Conservation (phyloP, 2,329 filamentous ascomycete genomes). For the Blumeria hordei region DNA sequence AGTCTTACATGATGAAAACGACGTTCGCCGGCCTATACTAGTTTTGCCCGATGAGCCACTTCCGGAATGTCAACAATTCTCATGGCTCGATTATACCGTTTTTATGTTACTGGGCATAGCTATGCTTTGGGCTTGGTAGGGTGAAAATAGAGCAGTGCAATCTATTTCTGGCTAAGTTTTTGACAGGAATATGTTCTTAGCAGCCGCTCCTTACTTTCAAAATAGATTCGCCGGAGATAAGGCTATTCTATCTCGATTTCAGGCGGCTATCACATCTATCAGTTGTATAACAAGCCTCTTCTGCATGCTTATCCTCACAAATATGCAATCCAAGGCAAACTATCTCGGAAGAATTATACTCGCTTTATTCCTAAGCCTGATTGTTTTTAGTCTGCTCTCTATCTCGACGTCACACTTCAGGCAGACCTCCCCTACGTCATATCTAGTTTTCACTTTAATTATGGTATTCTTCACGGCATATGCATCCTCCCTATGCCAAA, state of each 20-base stretch:
- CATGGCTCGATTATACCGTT: slow-evolving; percentile 64
- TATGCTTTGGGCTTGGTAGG: slow-evolving; percentile 94
- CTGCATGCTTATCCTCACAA: slow-evolving; percentile 52
- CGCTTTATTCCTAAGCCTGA: slow-evolving; percentile 54
- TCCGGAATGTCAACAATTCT: slow-evolving; percentile 31
- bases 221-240: slow-evolving; percentile 47
- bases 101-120: slow-evolving; percentile 71
- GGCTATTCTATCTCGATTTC: slow-evolving; percentile 61
- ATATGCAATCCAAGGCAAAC: slow-evolving; percentile 57
- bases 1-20: slow-evolving; percentile 6
- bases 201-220: slow-evolving; percentile 82
- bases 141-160: slow-evolving; percentile 4
- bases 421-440: slow-evolving; percentile 33
- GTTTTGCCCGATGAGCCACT: slow-evolving; percentile 3
- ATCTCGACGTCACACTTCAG: slow-evolving; percentile 52
- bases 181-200: slow-evolving; percentile 96
- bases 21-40: slow-evolving; percentile 6
- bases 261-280: slow-evolving; percentile 68
- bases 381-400: slow-evolving; percentile 53
- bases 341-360: slow-evolving; percentile 70
- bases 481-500: slow-evolving; percentile 71
- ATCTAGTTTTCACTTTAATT: slow-evolving; percentile 59
- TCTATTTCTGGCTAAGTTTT: slow-evolving; percentile 2
- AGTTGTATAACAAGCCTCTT: slow-evolving; percentile 64
- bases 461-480: slow-evolving; percentile 62